Conservation (phyloP, 306 rosid species). For the Corylus americana region DNA sequence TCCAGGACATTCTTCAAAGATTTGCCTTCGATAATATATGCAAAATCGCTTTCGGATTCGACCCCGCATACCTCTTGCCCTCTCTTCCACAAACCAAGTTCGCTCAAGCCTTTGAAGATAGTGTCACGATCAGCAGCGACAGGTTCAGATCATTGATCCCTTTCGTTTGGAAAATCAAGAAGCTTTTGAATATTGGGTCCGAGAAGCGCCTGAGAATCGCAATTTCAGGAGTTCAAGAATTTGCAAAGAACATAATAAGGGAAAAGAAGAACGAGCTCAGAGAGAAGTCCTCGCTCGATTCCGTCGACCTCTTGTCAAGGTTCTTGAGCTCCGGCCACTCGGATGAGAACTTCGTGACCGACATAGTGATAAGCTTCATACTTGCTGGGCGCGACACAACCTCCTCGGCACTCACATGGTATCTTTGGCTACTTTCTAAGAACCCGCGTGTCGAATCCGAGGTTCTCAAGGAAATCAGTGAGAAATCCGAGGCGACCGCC, state of each 20-base stretch:
- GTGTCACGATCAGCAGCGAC: slow-evolving; percentile 32
- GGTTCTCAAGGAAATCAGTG: slow-evolving; percentile 38
- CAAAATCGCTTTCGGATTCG: slow-evolving; percentile 63
- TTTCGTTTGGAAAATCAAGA: slow-evolving; percentile 43
- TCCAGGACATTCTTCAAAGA: slow-evolving; percentile 69
- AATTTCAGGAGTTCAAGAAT: slow-evolving; percentile 38
- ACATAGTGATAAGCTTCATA: slow-evolving; percentile 61
- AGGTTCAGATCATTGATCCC: slow-evolving; percentile 30
- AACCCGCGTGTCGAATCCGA: slow-evolving; percentile 42
- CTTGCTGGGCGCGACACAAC: slow-evolving; percentile 72
- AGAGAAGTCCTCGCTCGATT: slow-evolving; percentile 29
- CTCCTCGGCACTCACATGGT: slow-evolving; percentile 62
- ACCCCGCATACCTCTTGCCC: slow-evolving; percentile 57
- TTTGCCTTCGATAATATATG: slow-evolving; percentile 74
- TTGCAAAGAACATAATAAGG: slow-evolving; percentile 33
- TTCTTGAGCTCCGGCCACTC: slow-evolving; percentile 57
- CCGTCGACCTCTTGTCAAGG: slow-evolving; percentile 48
- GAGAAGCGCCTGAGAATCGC: slow-evolving; percentile 40
- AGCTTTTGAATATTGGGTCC: slow-evolving; percentile 37
- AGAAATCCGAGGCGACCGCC: neutral
- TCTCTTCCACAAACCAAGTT: slow-evolving; percentile 49
- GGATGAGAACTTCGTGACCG: slow-evolving; percentile 46
- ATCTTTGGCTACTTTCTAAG: slow-evolving; percentile 58
- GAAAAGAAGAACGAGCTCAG: slow-evolving; percentile 50
- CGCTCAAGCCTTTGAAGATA: slow-evolving; percentile 54